phyloP scores from a whole-genome alignment of 305 asterid genomes.

The Solanum aculeatissimum region DNA sequence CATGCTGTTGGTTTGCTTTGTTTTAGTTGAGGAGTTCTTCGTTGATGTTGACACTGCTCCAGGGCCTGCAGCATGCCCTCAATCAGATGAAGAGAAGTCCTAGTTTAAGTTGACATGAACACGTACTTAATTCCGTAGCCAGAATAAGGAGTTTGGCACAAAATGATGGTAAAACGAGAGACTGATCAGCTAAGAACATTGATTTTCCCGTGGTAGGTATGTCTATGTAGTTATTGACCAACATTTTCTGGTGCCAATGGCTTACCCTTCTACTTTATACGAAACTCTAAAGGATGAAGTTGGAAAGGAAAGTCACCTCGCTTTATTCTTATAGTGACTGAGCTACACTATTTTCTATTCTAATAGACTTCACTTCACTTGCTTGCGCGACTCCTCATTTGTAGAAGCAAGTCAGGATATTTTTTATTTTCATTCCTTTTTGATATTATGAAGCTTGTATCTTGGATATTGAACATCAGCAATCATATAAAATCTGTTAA shows the following conservation, averaged over 20 bases:
- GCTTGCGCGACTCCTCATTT: not conserved
- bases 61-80: conserved; percentile 36
- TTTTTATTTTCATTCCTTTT: not conserved
- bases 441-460: not conserved
- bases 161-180: not conserved
- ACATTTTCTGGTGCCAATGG: not conserved
- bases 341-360: not conserved
- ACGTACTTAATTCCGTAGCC: not conserved
- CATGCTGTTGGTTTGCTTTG: conserved; percentile 6
- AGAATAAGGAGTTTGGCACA: conserved; percentile 7
- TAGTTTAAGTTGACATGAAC: conserved; percentile 19
- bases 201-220: not conserved
- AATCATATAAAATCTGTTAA: not conserved
- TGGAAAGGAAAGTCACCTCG: not conserved
- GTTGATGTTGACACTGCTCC: conserved; percentile 76
- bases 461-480: not conserved
- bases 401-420: not conserved
- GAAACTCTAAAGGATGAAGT: not conserved
- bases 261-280: not conserved
- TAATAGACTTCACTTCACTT: conserved; percentile 1
- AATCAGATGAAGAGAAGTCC: conserved; percentile 76
- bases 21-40: conserved; percentile 88
- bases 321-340: not conserved
- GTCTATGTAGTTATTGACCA: conserved; percentile 1
- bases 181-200: not conserved